Conservation (phyloP, 2,329 filamentous ascomycete species). For the Truncatella angustata region DNA sequence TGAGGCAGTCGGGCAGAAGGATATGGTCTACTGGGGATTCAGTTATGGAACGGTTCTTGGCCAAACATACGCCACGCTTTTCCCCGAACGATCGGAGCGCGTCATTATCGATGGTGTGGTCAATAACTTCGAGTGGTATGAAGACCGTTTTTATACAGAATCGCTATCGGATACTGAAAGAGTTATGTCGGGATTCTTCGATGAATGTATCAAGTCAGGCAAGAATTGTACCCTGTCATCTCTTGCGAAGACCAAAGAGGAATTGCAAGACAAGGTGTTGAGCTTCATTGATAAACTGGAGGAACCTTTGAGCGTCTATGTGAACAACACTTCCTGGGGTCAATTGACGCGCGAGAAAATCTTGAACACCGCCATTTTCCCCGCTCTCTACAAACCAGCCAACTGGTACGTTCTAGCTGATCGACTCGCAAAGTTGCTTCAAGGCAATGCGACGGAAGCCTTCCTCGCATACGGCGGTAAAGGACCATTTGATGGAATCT, state of each 20-base stretch:
- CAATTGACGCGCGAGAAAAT: constrained; percentile 34
- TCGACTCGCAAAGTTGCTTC: constrained; percentile 31
- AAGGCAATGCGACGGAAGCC: constrained; percentile 38
- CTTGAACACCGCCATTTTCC: constrained; percentile 36
- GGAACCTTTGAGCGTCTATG: constrained; percentile 38
- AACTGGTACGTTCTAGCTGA: constrained; percentile 35
- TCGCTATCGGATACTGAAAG: constrained; percentile 41
- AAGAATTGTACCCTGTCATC: constrained; percentile 40
- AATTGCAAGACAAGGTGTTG: constrained; percentile 31
- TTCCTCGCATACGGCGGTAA: constrained; percentile 31
- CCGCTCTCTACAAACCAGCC: constrained; percentile 35
- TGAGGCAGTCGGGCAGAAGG: constrained; percentile 40
- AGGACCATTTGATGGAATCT: constrained; percentile 11
- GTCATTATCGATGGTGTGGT: constrained; percentile 20
- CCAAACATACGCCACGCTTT: constrained; percentile 25
- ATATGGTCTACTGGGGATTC: constrained; percentile 38
- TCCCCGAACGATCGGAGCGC: constrained; percentile 18
- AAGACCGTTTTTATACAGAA: constrained; percentile 31
- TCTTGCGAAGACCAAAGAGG: constrained; percentile 33
- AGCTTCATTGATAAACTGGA: constrained; percentile 30
- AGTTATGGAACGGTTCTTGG: constrained; percentile 29
- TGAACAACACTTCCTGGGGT: constrained; percentile 39
- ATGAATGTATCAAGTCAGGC: constrained; percentile 47
- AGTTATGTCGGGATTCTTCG: constrained; percentile 39
- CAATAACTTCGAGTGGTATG: constrained; percentile 28